phyloP scores from a whole-genome alignment of 768 basidiomycete genomes.

The Chiua virens region DNA sequence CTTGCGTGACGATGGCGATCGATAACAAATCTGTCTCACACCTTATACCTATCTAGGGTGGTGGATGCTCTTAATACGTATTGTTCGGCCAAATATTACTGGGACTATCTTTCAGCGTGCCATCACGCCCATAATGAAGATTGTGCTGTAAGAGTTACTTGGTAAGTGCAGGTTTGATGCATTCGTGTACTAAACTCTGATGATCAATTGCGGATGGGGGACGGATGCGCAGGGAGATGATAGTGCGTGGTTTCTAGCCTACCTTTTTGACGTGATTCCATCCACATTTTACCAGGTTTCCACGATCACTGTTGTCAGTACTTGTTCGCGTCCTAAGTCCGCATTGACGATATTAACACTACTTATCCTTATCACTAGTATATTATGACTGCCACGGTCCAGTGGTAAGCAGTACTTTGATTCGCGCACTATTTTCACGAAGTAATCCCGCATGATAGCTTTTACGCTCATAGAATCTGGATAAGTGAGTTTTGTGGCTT shows the following conservation, averaged over 20 bases:
- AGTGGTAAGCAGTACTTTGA: constrained; percentile 2
- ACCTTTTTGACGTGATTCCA: neutral
- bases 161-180: no score
- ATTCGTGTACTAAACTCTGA: no score
- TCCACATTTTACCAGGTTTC: neutral
- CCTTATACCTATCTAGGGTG: neutral
- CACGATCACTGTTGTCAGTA: constrained; percentile 2
- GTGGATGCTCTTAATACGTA: constrained; percentile 1
- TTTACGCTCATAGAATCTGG: constrained; percentile 14
- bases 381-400: constrained; percentile 2
- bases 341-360: neutral
- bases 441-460: neutral
- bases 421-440: neutral
- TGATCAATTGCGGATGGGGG: no score
- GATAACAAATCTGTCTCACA: no score
- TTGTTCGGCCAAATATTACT: neutral
- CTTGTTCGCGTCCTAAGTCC: no score
- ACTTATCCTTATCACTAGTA: constrained; percentile 1
- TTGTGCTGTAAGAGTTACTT: no score
- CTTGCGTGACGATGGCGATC: no score
- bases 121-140: neutral
- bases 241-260: neutral
- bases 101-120: neutral
- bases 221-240: constrained; percentile 1
- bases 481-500: constrained; percentile 2